Evolutionary conservation across 2,329 filamentous ascomycete genomes (phyloP), one percentile per base, ranked within the genome.

Genomic region (Mycosphaerella arachidis): DNA sequence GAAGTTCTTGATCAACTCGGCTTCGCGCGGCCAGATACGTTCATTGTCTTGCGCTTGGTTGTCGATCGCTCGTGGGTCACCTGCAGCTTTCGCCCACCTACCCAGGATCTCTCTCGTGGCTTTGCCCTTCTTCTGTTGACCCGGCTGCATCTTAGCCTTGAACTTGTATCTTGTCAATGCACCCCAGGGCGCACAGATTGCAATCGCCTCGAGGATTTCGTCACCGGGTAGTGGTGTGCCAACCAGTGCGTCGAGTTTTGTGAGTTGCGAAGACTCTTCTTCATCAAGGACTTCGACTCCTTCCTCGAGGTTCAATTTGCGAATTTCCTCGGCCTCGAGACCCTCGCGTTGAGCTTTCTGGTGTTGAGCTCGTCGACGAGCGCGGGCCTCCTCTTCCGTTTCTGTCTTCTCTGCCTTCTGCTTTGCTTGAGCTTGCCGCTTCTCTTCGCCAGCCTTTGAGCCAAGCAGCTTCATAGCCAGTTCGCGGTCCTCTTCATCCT

Each of bases 61-160:
- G 59, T 82, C 79, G 7, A 77, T 61, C 27, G 73, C 75, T 62
- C 74, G 76, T 7, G 71, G 63, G 53, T 80, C 80, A 56, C 78
- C 80, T 6, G 86, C 84, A 53, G 86, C 91, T 20, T 81, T 75
- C 65, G 88, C 82, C 92, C 93, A 97, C 61, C 84, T 83, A 53
- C 87, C 86, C n/a, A 97, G 76, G 33, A 97, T 88, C 75, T 97
- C 93, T 73, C 90, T 91, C 52, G 96, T 86, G 0, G 92, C 92
- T 73, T 97, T 97, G 9, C 94, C 93, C 78, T 96, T 96, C 81
- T 97, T 99, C 64, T 88, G 83, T 0, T 86, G 77, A 0, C 94
- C 94, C 0, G 94, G 94, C 76, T 97, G 94, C 68, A 99, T 75
- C 79, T 99, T 99, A 56, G 87, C 90, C 75, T 95, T 95, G 80